Percentiles rank a stretch among this genome's conserved stretches.
Conservation (phyloP, 2,329 filamentous ascomycete species). For the Colletotrichum sp. region DNA sequence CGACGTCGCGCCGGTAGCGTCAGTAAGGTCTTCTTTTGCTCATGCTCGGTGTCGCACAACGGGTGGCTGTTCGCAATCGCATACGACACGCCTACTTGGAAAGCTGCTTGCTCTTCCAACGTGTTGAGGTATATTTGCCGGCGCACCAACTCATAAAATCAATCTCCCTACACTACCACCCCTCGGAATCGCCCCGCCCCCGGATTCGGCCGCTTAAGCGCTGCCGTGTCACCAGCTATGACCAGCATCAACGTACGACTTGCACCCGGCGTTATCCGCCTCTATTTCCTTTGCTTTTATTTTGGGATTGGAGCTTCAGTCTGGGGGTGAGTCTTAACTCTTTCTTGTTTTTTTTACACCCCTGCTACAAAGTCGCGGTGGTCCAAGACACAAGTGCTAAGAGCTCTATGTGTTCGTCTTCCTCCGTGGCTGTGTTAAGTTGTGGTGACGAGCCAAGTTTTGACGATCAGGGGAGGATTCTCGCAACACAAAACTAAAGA, state of each 20-base stretch:
- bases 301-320: constrained; percentile 61
- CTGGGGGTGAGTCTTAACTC: constrained; percentile 50
- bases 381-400: neutral
- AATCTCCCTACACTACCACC: neutral
- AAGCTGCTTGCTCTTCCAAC: neutral
- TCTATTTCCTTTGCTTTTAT: constrained; percentile 54
- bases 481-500: neutral
- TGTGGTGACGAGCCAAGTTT: neutral
- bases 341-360: neutral
- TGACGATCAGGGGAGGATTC: neutral
- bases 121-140: neutral
- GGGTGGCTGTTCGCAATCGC: neutral
- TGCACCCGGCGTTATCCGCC: constrained; percentile 36
- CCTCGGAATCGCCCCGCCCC: neutral
- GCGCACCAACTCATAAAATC: rapidly evolving
- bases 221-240: constrained; percentile 26
- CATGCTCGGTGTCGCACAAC: neutral
- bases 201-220: neutral
- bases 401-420: neutral
- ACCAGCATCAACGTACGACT: neutral
- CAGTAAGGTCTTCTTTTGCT: neutral
- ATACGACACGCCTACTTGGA: neutral
- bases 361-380: neutral
- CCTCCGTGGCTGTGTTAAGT: neutral
- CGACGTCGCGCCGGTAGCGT: neutral